Evolutionary conservation across 495 filamentous ascomycete genomes (phyloP), one percentile per base, ranked within the genome.

Genomic region (Neurospora sp.): DNA sequence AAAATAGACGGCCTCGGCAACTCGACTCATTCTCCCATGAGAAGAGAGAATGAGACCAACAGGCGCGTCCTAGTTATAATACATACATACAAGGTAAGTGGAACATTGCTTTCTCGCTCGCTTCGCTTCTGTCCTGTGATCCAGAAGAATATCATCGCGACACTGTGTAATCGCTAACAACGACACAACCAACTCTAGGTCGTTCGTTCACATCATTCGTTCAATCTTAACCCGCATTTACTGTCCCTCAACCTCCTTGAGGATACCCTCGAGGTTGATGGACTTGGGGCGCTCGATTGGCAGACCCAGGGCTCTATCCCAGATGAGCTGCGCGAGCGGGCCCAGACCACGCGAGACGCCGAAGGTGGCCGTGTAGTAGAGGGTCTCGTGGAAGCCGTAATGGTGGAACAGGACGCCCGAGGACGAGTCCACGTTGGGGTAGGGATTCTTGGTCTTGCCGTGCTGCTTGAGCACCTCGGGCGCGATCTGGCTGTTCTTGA

Each of bases 221-320:
- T 39, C 12, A 31, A 69, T 70, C 40, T 8, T 35, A 35, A 38
- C 8, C 45, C 14, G 14, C 37, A 10, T 70, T 73, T 77, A 82
- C 68, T 78, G 68, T 27, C 73, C 78, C 73, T 84, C 84, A 40
- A 84, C 84, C 75, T 84, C 75, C 81, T 90, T 90, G 74, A 97
- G 77, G 73, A 97, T 81, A 16, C 94, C 94, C 79, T 91, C 83
- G 73, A 99, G 84, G 83, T 97, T 93, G 80, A 98, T 95, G 82
- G 93, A 97, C 90, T 99, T 99, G 45, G 95, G 95, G 75, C 96
- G 84, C 89, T 99, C 96, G 81, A 99, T 99, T n/a, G 96, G 96
- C 77, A 98, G 83, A 35, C 96, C 96, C 71, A 99, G 82, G 17
- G 94, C 96, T 8, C 96, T 88, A 82, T 98, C 96, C 96, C 96